Percentiles rank a stretch among this genome's conserved stretches.
These are phyloP conservation scores for Lipomyces orientalis DNA, from an alignment of 805 yeast species.

Conservation along the genomic window DNA sequence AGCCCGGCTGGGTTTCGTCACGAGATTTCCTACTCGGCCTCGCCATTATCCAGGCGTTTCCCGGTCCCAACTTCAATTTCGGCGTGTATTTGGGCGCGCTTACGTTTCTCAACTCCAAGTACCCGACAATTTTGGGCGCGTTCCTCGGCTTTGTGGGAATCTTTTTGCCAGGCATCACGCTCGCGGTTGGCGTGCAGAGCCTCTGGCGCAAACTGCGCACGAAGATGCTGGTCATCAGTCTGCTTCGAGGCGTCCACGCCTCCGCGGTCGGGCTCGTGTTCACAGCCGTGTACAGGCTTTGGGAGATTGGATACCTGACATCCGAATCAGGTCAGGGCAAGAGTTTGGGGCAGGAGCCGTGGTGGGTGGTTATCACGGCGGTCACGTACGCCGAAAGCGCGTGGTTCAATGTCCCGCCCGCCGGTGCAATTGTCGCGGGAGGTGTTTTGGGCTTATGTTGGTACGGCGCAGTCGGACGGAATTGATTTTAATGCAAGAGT, in stretches of 20 bases:
- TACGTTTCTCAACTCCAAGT: constrained; percentile 11
- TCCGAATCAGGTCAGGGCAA: constrained; percentile 8
- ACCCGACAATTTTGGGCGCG: constrained; percentile 18
- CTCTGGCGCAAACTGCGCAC: constrained; percentile 21
- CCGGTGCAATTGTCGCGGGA: constrained; percentile 19
- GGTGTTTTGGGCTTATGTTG: constrained; percentile 26
- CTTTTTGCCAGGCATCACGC: constrained; percentile 25
- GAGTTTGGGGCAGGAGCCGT: constrained; percentile 21
- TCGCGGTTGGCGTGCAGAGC: constrained; percentile 19
- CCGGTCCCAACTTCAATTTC: constrained; percentile 32
- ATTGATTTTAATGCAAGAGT: background rate
- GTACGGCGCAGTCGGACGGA: constrained; percentile 14
- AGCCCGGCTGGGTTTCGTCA: constrained; percentile 28
- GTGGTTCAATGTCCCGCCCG: constrained; percentile 21
- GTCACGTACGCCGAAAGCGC: constrained; percentile 17
- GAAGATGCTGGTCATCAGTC: constrained; percentile 8
- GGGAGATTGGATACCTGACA: constrained; percentile 23
- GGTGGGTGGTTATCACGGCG: constrained; percentile 32
- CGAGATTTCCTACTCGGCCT: constrained; percentile 29
- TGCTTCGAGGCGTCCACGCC: constrained; percentile 27
- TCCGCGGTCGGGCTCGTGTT: constrained; percentile 24
- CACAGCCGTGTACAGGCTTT: constrained; percentile 26
- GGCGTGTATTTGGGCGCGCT: constrained; percentile 29
- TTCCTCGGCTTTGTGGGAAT: constrained; percentile 22
- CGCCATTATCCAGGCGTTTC: constrained; percentile 30